Conservation (phyloP, 306 rosid genomes). For the Neltuma alba region DNA sequence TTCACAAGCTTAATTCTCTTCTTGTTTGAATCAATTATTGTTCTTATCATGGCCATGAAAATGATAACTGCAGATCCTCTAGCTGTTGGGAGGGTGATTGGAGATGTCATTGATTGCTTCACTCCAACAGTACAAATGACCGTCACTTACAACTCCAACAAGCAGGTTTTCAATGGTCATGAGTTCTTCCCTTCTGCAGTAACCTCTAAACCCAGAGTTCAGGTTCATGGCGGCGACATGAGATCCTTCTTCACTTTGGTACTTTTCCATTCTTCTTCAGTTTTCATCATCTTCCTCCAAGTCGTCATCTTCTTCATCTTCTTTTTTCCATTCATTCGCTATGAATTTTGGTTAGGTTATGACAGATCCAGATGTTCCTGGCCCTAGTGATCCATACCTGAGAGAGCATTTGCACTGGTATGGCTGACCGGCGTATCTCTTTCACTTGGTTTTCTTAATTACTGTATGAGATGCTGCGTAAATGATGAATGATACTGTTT, state of each 20-base stretch:
- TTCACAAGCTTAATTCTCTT: background rate
- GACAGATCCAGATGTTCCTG: constrained; percentile 97
- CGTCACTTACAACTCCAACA: constrained; percentile 57
- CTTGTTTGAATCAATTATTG: background rate
- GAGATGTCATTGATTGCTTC: constrained; percentile 81
- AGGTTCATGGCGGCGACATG: constrained; percentile 85
- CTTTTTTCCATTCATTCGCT: background rate
- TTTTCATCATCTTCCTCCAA: background rate
- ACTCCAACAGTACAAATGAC: constrained; percentile 53
- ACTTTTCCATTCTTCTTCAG: background rate
- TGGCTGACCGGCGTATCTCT: background rate
- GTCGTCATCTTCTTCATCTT: background rate
- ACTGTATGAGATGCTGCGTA: background rate
- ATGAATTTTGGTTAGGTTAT: constrained; percentile 53
- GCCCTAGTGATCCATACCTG: constrained; percentile 95
- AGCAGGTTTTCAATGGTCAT: constrained; percentile 76
- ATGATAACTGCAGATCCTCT: constrained; percentile 61
- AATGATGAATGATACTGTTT: background rate
- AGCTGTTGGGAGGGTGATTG: constrained; percentile 73
- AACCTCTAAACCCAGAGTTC: constrained; percentile 72
- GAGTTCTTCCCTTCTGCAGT: constrained; percentile 73
- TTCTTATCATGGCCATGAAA: constrained; percentile 40
- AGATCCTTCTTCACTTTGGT: constrained; percentile 94
- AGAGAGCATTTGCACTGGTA: constrained; percentile 95
- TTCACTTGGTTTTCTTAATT: background rate